Evolutionary conservation across 768 basidiomycete genomes (phyloP), one percentile per base, ranked within the genome.

Genomic region (Amanita jacksonii): DNA sequence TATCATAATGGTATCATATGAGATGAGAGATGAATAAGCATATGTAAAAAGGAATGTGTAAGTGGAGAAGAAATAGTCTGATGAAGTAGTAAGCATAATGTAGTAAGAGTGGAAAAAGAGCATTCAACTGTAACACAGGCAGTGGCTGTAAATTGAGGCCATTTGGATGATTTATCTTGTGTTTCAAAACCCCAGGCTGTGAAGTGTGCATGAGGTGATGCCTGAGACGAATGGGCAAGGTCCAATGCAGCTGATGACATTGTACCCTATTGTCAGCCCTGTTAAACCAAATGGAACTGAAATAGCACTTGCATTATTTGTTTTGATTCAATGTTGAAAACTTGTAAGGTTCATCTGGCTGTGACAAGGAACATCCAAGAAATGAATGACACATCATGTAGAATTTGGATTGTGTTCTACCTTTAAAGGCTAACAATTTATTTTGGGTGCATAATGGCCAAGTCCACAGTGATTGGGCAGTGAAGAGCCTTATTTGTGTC

Each of bases 271-370:
- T 27, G 31, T 40, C 43, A 53, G 27, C 44, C 25, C 46, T 47
- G 43, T 18, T 24, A 28, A 44, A 27, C 19, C 39, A 40, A 31
- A 13, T 45, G 12, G n/a, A 42, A 10, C 44, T 10, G 13, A 38
- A 16, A 38, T 8, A n/a, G n/a, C n/a, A n/a, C n/a, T n/a, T n/a
- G n/a, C n/a, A 99, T 88, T 70, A 98, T 98, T 61, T 86, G 83
- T 72, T 98, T 98, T 8, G 86, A 85, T 53, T 94, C 93, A 52
- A 99, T 89, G 64, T 98, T 94, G 72, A 98, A 99, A 49, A 98
- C 80, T 63, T 99, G 96, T 20, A 99, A 75, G 51, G 93, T 96
- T 35, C 92, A 85, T 48, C 74, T 81, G 51, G 96, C 96, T 98
- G 59, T 20, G 36, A 23, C 41, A 13, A 37, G 24, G 47, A 25